A percentile compares a stretch with the other conserved stretches of the same genome.
Evolutionary conservation across 2,329 filamentous ascomycete species (phyloP).

Genomic region (Pseudogymnoascus sp.): DNA sequence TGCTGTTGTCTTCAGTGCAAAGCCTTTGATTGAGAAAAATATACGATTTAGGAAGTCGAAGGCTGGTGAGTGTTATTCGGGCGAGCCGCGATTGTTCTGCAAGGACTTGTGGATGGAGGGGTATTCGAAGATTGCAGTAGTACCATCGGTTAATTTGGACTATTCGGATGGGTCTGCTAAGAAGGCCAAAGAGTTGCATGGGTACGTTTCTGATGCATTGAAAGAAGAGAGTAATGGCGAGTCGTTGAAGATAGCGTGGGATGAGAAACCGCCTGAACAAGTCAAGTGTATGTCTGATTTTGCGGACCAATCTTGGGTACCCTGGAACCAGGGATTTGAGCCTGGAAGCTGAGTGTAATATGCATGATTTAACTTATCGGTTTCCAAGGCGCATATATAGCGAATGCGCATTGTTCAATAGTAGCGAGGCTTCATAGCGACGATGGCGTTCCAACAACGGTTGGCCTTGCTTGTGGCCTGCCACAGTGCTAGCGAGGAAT

Average conservation of each 20-base stretch:
- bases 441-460: neutral
- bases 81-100: conserved; percentile 47
- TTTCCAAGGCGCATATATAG: no score
- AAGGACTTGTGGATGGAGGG: conserved; percentile 48
- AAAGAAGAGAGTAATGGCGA: conserved; percentile 19
- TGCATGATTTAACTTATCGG: neutral
- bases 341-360: neutral
- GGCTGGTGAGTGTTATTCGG: conserved; percentile 42
- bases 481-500: neutral
- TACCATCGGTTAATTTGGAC: conserved; percentile 47
- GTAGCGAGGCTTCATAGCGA: no score
- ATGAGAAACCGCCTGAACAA: conserved; percentile 11
- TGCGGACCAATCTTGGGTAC: conserved; percentile 12
- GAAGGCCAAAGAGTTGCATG: conserved; percentile 41
- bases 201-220: conserved; percentile 35
- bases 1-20: conserved; percentile 39
- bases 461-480: neutral
- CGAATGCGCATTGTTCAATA: no score
- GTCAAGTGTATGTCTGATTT: conserved; percentile 15
- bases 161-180: conserved; percentile 39
- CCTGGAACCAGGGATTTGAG: conserved; percentile 10
- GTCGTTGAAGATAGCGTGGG: conserved; percentile 13
- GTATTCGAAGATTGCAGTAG: conserved; percentile 44
- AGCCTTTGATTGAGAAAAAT: conserved; percentile 35
- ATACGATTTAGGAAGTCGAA: conserved; percentile 37